Base-by-base conservation (phyloP, 768 basidiomycete species). In the Leccinum uliginosum region DNA sequence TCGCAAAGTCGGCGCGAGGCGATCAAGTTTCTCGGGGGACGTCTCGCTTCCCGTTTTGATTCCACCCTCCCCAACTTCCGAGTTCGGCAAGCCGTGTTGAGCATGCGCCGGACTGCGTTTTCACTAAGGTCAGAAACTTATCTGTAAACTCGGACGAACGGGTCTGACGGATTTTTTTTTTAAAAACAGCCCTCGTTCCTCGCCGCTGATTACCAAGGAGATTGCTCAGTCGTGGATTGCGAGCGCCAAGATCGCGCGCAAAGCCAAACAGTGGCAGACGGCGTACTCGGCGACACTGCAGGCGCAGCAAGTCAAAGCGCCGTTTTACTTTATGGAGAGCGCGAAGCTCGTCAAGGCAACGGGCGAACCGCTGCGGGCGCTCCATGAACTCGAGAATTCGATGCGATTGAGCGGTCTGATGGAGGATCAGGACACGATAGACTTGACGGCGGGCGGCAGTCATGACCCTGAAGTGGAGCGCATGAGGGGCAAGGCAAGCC, bases 261-360 rank as follows among this genome's bases (percentile, higher is more conserved):
- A 98, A 68, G 91, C 94, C 3, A 89, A 92, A 0, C 94, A 98
- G 68, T 87, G 84, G 78, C 96, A 98, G 74, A 98, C 96, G 0
- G 93, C 97, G 2, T 99, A 98, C 69, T 97, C 91, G 65, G 94
- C 97, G 6, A 84, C 90, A 60, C 79, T 99, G 0, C 97, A 99
- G 72, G 93, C 94, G 0, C 82, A 86, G 55, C 86, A 91, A 65
- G 78, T 77, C 60, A 78, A 83, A 21, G 81, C 85, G 1, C 80
- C 81, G 0, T 93, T 87, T 67, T 83, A 87, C 17, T 97, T 95
- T 73, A 79, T 98, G 50, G 91, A 98, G 68, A 93, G 87, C 65
- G 91, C 92, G 1, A 98, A 93, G 69, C 81, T 98, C 5, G 74
- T 90, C 57, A 86, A 87, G 61, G 84, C 84, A 4, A 83, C 79